Percentiles rank a stretch among this genome's conserved stretches.
phyloP scores from a whole-genome alignment of 2,329 filamentous ascomycete genomes.

The Penicillium digitatum region DNA sequence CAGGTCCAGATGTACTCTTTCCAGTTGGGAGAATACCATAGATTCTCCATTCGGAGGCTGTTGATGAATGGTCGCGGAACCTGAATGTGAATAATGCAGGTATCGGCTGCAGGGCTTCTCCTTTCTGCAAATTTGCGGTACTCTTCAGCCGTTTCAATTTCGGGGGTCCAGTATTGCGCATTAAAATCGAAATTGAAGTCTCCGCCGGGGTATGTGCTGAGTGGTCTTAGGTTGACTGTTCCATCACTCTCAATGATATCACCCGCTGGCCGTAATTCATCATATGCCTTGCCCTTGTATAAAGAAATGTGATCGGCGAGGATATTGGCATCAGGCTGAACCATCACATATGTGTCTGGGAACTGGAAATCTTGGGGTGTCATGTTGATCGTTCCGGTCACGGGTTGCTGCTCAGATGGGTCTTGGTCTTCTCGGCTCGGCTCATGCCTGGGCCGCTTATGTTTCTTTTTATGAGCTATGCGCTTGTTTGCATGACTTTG shows the following conservation, averaged over 20 bases:
- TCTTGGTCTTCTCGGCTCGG: background rate
- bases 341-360: background rate
- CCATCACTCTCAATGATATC: background rate
- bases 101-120: background rate
- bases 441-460: background rate
- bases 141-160: background rate
- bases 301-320: background rate
- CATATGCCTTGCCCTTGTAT: background rate
- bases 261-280: background rate
- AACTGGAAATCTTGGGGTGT: background rate
- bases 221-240: background rate
- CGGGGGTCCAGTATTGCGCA: conserved; percentile 1
- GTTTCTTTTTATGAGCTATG: background rate
- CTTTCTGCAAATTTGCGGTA: background rate
- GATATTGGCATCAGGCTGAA: background rate
- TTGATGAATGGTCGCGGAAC: background rate
- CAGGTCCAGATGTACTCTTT: background rate
- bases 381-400: background rate
- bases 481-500: background rate
- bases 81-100: conserved; percentile 2
- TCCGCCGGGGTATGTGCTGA: background rate
- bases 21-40: no score
- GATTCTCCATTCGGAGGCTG: no score
- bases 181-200: conserved; percentile 1
- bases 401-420: background rate